These are phyloP conservation scores for Aureobasidium mangrovei DNA, from an alignment of 2,329 filamentous ascomycete species.

Conservation along the genomic window DNA sequence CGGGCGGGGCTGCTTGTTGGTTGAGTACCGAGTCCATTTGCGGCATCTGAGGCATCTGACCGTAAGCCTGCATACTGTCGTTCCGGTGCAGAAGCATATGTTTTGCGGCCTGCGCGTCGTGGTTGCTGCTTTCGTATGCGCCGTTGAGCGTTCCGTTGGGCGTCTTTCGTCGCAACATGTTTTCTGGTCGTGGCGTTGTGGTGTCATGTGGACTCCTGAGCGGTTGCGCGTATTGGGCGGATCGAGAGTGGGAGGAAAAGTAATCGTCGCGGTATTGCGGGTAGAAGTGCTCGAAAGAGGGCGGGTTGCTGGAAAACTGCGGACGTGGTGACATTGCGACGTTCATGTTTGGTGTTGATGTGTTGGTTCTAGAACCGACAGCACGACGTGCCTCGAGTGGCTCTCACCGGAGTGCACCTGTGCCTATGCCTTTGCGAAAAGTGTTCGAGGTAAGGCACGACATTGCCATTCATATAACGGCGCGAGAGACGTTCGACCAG, in stretches of 20 bases:
- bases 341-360: not conserved
- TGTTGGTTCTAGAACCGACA: not conserved
- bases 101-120: conserved; percentile 47
- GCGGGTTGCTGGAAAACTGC: conserved; percentile 17
- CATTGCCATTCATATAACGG: conserved; percentile 12
- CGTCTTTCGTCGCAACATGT: conserved; percentile 82
- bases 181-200: conserved; percentile 40
- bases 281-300: conserved; percentile 11
- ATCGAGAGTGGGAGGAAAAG: conserved; percentile 3
- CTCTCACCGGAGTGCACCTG: conserved; percentile 24
- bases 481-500: not conserved
- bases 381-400: conserved; percentile 12
- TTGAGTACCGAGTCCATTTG: conserved; percentile 55
- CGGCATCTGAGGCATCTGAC: conserved; percentile 27
- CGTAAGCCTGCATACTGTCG: not conserved
- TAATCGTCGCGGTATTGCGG: conserved; percentile 15
- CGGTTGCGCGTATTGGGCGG: conserved; percentile 13
- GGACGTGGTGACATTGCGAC: conserved; percentile 12
- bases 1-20: conserved; percentile 37
- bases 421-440: conserved; percentile 29
- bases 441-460: conserved; percentile 13
- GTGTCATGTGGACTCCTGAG: conserved; percentile 11
- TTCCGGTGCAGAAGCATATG: conserved; percentile 62
- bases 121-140: conserved; percentile 71
- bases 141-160: conserved; percentile 88